Evolutionary conservation across 768 basidiomycete genomes (phyloP), one percentile per base, ranked within the genome.

Genomic region (Trametes elegans): DNA sequence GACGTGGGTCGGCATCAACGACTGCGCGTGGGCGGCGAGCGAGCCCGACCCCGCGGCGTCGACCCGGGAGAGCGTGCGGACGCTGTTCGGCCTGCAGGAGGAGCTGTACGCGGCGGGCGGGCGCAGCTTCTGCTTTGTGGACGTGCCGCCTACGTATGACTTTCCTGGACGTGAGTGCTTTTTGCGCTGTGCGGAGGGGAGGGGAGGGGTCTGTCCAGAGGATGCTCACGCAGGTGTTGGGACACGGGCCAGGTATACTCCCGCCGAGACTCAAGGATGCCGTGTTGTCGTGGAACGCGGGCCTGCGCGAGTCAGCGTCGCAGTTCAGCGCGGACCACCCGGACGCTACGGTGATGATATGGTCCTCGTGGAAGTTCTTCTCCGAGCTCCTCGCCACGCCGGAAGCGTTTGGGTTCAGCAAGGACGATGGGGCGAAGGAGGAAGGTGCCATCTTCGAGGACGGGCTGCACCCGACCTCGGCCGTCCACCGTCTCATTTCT

Each of bases 1-100:
- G 5, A 82, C 79, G 2, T 85, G 82, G 80, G 71, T 83, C 46
- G 84, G 85, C 9, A 84, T 85, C 47, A 87, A 86, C 55, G 84
- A 85, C 67, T 78, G 79, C 71, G 78, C 73, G 79, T 80, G 64
- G 64, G 50, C 73, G 55, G 23, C 31, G 19, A 16, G 32, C 7
- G 6, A 7, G 7, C 18, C 19, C 8, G 47, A 74, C 10, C 18
- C 28, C 14, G 53, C 26, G 11, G 14, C 8, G 18, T 3, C 24
- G 1, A 49, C 34, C n/a, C 14, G 35, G 14, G 19, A n/a, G 59
- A 65, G 39, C 18, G 60, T 79, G 13, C 42, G 68, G 4, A 47
- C 52, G 1, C 68, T 86, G 1, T 77, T 82, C 58, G 57, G 48
- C 3, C 63, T 73, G 7, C 78, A 83, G 64, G 73, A 81, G 39